phyloP scores from a whole-genome alignment of 768 basidiomycete species.

The Filobasidium wieringae region DNA sequence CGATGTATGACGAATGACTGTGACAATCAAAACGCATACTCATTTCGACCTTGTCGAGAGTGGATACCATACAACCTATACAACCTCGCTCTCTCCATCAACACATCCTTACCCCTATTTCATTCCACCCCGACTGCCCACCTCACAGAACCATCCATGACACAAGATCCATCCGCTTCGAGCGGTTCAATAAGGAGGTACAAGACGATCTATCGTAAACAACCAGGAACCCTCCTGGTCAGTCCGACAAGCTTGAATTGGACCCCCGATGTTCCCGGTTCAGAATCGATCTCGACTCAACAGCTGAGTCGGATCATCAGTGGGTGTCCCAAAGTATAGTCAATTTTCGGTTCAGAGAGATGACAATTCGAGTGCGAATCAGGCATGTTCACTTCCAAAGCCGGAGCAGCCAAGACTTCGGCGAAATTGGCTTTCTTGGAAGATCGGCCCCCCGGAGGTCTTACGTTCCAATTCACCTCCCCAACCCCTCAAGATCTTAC shows the following conservation, averaged over 20 bases:
- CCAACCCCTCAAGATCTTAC: slow-evolving; percentile 14
- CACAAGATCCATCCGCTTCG: background rate
- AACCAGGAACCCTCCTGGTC: slow-evolving; percentile 60
- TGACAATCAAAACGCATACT: too few species aligned
- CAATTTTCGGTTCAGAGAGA: too few species aligned
- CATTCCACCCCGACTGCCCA: too few species aligned
- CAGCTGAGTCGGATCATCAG: slow-evolving; percentile 12
- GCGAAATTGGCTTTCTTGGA: slow-evolving; percentile 36
- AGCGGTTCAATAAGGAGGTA: background rate
- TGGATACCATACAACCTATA: too few species aligned
- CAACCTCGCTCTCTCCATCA: too few species aligned
- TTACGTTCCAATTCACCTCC: slow-evolving; percentile 34
- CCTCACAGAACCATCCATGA: too few species aligned
- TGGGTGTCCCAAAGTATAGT: background rate
- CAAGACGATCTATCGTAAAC: slow-evolving; percentile 65
- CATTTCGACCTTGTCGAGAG: too few species aligned
- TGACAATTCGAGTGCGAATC: background rate
- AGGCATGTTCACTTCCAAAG: slow-evolving; percentile 38
- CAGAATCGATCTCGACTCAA: slow-evolving; percentile 7
- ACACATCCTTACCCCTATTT: too few species aligned
- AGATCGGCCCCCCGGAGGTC: slow-evolving; percentile 29
- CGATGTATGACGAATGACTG: too few species aligned
- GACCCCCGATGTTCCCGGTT: slow-evolving; percentile 50
- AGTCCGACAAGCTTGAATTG: slow-evolving; percentile 63
- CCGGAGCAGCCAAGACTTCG: slow-evolving; percentile 27